Evolutionary conservation across 306 rosid species (phyloP).

Genomic region (Alnus rubra): DNA sequence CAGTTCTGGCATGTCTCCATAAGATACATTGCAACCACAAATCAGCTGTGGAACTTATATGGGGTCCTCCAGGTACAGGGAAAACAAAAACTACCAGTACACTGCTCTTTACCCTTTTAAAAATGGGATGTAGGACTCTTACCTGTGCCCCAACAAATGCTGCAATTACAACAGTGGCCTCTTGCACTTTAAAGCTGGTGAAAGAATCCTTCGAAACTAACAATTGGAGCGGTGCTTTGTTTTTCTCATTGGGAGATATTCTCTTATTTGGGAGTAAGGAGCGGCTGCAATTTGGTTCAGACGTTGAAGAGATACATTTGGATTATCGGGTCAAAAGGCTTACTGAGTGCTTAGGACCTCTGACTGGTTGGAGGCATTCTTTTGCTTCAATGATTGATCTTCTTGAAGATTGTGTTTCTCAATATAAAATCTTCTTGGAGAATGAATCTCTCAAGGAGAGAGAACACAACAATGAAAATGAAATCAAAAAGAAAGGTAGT

Average conservation of each 20-base stretch:
- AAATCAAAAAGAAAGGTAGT: not conserved
- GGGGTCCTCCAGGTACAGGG: constrained; percentile 94
- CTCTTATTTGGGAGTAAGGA: constrained; percentile 67
- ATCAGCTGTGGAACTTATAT: constrained; percentile 54
- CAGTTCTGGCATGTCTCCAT: constrained; percentile 53
- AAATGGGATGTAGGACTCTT: constrained; percentile 51
- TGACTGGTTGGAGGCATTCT: constrained; percentile 55
- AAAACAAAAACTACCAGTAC: constrained; percentile 64
- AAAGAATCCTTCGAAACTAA: constrained; percentile 27
- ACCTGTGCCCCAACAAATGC: constrained; percentile 78
- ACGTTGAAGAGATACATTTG: constrained; percentile 55
- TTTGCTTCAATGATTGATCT: constrained; percentile 50
- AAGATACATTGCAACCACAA: constrained; percentile 32
- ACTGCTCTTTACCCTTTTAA: constrained; percentile 45
- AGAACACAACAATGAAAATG: not conserved
- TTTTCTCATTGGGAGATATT: constrained; percentile 52
- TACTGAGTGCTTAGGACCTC: constrained; percentile 42
- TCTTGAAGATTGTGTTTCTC: constrained; percentile 60
- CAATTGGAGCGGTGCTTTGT: constrained; percentile 16
- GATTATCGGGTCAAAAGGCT: constrained; percentile 60
- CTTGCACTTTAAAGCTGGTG: constrained; percentile 52
- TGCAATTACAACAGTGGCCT: constrained; percentile 66
- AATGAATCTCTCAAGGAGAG: constrained; percentile 29
- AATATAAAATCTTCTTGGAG: constrained; percentile 48
- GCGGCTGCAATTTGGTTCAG: constrained; percentile 57